Evolutionary conservation across 306 rosid species (phyloP), one percentile per base, ranked within the genome.

Genomic region (Parietaria judaica): DNA sequence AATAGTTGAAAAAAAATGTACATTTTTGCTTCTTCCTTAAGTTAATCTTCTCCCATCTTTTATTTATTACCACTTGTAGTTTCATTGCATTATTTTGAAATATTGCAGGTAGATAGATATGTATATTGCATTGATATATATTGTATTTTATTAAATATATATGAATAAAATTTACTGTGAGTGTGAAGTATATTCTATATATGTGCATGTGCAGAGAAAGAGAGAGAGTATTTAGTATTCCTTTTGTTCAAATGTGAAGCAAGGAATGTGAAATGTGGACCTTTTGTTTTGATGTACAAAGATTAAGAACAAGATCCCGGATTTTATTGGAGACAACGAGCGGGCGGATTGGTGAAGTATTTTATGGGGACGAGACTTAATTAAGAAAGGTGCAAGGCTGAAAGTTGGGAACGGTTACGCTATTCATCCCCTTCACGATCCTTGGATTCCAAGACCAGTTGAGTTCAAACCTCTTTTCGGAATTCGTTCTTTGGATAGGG

Each of bases 1-100:
- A 64, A 11, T 64, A 49, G 14, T n/a, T 49, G 14, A 23, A 23
- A 38, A 9, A 51, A 48, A 13, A 11, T 10, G 12, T 45, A 61
- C 11, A 61, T 10, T 61, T 54, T 46, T 63, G 63, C 67, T 62
- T 70, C 50, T 51, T 52, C 49, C 66, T 59, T 68, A 51, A 68
- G 72, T 17, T 36, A n/a, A 46, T 43, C 36, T 53, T 52, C 16
- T 36, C 50, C 34, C 2, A 23, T 23, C 31, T 23, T 23, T 23
- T 23, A 23, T 59, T 61, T 37, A 45, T 15, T 61, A 61, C 66
- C 55, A 62, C 66, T 62, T 60, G 65, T 43, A 13, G 4, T 34
- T 35, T 7, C 14, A 31, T 36, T 8, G 14, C 51, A 6, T 36
- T 58, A 37, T 67, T 36, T 36, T 45, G 46, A 39, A 3, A 60